phyloP scores from a whole-genome alignment of 495 filamentous ascomycete species.

The Xylaria palmicola region DNA sequence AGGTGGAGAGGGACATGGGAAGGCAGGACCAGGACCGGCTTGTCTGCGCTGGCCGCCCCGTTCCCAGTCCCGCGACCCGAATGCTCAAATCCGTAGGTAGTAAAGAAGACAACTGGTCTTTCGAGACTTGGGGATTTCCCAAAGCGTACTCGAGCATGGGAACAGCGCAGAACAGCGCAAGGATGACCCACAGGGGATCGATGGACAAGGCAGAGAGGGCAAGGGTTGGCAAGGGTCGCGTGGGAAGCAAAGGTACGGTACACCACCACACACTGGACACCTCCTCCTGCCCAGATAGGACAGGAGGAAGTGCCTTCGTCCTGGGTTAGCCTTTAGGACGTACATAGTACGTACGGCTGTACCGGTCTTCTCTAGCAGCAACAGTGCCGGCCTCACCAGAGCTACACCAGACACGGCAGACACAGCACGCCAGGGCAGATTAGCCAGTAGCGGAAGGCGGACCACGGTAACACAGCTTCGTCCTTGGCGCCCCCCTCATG shows the following conservation, averaged over 20 bases:
- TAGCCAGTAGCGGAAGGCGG: conserved; percentile 10
- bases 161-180: conserved; percentile 8
- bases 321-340: too few species aligned
- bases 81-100: background rate
- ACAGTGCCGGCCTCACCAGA: background rate
- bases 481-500: conserved; percentile 1
- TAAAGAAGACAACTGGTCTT: background rate
- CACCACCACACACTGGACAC: too few species aligned
- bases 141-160: conserved; percentile 9
- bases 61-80: conserved; percentile 1
- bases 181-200: background rate
- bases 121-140: conserved; percentile 6
- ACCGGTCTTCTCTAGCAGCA: background rate
- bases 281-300: too few species aligned
- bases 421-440: background rate
- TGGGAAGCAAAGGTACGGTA: background rate
- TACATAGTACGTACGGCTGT: conserved; percentile 1
- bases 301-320: conserved; percentile 2
- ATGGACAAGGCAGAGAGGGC: background rate
- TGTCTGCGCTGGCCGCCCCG: background rate
- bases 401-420: too few species aligned
- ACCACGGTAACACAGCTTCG: conserved; percentile 8
- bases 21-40: background rate
- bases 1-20: too few species aligned
- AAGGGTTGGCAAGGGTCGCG: background rate